Percentiles rank a stretch among this genome's conserved stretches.
Conservation (phyloP, 2,329 filamentous ascomycete genomes). For the Venturiaceae sp. region DNA sequence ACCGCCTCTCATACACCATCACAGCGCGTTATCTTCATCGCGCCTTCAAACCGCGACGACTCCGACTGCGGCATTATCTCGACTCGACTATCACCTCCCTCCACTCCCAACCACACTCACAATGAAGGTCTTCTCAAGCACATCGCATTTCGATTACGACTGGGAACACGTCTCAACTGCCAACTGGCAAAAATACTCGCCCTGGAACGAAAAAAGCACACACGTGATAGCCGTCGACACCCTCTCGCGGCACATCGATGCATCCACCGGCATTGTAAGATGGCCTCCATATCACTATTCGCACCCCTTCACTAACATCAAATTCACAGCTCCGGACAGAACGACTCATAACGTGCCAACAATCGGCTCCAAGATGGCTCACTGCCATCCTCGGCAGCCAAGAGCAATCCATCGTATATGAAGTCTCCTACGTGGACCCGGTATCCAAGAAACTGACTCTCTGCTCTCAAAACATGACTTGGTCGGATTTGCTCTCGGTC, state of each 20-base stretch:
- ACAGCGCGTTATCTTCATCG: background rate
- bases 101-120: background rate
- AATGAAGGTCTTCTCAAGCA: slow-evolving; percentile 95
- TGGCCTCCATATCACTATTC: background rate
- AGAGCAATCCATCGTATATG: slow-evolving; percentile 82
- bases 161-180: slow-evolving; percentile 97
- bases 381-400: slow-evolving; percentile 67
- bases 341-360: slow-evolving; percentile 54
- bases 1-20: background rate
- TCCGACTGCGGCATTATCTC: background rate
- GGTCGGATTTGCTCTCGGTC: slow-evolving; percentile 79
- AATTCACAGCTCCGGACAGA: slow-evolving; percentile 55
- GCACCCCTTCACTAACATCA: slow-evolving; percentile 1
- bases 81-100: background rate
- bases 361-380: slow-evolving; percentile 70
- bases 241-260: slow-evolving; percentile 60
- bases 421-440: slow-evolving; percentile 92
- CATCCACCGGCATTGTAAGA: slow-evolving; percentile 56
- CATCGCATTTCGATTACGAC: slow-evolving; percentile 89
- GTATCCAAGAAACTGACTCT: slow-evolving; percentile 80
- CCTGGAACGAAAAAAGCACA: slow-evolving; percentile 97
- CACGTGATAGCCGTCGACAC: slow-evolving; percentile 96
- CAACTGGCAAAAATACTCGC: slow-evolving; percentile 98
- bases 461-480: slow-evolving; percentile 92
- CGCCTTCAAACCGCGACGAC: background rate